A percentile compares a stretch with the other conserved stretches of the same genome.
Conservation (phyloP, 2,329 filamentous ascomycete species). For the Dendryphion nanum region DNA sequence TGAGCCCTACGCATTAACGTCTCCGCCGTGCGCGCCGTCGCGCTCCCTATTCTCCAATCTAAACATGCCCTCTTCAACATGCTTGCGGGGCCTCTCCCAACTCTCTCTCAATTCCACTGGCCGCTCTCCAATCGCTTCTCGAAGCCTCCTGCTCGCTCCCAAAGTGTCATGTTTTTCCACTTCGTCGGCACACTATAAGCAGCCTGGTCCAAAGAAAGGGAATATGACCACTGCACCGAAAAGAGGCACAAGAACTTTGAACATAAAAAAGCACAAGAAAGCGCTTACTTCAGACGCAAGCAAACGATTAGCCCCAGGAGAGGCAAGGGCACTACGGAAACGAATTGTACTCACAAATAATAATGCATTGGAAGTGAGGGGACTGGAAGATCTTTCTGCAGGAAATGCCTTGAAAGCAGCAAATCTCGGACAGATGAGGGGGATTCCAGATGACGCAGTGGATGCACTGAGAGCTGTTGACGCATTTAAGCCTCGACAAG, state of each 20-base stretch:
- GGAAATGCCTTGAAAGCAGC: constrained; percentile 41
- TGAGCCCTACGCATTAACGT: no score
- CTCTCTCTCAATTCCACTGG: constrained; percentile 26
- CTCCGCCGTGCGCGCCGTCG: constrained; percentile 24
- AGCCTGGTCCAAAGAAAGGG: constrained; percentile 27
- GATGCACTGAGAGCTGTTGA: constrained; percentile 81
- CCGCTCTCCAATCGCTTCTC: constrained; percentile 21
- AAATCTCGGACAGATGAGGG: constrained; percentile 65
- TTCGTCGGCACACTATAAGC: constrained; percentile 27
- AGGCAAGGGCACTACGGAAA: constrained; percentile 84
- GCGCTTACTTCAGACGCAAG: constrained; percentile 39
- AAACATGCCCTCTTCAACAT: constrained; percentile 33
- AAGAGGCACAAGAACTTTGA: constrained; percentile 39
- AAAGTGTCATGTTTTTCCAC: constrained; percentile 37
- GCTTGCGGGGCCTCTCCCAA: constrained; percentile 31
- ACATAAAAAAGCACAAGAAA: constrained; percentile 43
- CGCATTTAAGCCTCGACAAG: constrained; percentile 87
- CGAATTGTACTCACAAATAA: constrained; percentile 90
- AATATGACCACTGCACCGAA: constrained; percentile 27
- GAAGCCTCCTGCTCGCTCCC: constrained; percentile 16
- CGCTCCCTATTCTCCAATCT: constrained; percentile 17
- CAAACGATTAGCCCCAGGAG: constrained; percentile 65
- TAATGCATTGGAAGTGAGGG: constrained; percentile 78
- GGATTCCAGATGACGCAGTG: constrained; percentile 66
- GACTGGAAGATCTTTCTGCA: constrained; percentile 63